These are phyloP conservation scores for Pelargonium citronellum DNA, from an alignment of 441 rosid species.

Conservation along the genomic window DNA sequence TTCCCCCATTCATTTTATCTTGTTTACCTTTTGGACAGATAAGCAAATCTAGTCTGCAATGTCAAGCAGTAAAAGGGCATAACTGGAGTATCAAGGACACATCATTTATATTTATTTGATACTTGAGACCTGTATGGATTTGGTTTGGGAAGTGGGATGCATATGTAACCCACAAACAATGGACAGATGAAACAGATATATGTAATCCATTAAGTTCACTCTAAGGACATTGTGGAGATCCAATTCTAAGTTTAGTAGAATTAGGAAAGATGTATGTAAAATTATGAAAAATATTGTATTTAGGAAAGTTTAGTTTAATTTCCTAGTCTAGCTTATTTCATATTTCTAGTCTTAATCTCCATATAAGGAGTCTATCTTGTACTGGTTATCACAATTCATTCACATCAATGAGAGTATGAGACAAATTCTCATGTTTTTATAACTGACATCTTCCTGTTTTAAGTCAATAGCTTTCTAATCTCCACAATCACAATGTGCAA, in stretches of 20 bases:
- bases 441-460: background rate
- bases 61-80: background rate
- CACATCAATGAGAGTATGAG: too few species aligned
- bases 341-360: too few species aligned
- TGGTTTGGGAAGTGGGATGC: background rate
- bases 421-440: too few species aligned
- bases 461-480: background rate
- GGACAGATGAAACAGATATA: background rate
- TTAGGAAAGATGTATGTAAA: too few species aligned
- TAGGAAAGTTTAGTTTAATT: too few species aligned
- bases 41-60: background rate
- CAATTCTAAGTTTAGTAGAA: too few species aligned
- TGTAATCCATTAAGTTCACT: slow-evolving; percentile 2
- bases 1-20: background rate
- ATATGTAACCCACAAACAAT: background rate
- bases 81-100: background rate
- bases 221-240: background rate
- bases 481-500: background rate
- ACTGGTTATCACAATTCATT: too few species aligned
- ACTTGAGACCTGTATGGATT: background rate
- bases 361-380: too few species aligned
- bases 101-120: background rate
- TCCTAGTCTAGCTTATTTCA: too few species aligned
- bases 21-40: background rate
- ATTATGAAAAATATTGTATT: too few species aligned